phyloP scores from a whole-genome alignment of 208 protist genomes.

The Leishmania martiniquensis region DNA sequence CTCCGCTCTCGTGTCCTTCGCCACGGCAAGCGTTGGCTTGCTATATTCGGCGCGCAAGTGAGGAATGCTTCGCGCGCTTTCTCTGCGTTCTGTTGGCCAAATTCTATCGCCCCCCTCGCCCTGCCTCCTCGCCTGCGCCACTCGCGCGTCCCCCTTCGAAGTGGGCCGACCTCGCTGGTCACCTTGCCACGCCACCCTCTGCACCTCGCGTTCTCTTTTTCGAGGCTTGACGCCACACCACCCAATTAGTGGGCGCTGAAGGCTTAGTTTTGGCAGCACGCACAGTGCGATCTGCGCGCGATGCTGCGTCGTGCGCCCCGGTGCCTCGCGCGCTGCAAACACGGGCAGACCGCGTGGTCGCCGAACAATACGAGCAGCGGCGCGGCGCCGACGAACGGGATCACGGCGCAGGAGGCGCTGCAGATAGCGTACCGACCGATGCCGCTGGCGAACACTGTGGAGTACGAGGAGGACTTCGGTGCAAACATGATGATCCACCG shows the following conservation, averaged over 20 bases:
- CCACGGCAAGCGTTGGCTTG: neutral
- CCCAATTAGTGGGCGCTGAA: neutral
- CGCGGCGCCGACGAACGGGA: constrained; percentile 63
- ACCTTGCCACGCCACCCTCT: neutral
- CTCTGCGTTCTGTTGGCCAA: neutral
- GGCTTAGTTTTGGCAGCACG: neutral
- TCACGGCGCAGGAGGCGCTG: constrained; percentile 80
- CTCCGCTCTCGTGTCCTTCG: neutral
- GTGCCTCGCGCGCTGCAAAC: constrained; percentile 51
- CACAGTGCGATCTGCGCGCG: neutral
- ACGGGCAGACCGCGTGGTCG: constrained; percentile 78
- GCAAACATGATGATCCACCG: constrained; percentile 87
- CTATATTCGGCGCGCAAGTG: neutral
- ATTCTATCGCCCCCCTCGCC: neutral
- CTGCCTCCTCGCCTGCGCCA: neutral
- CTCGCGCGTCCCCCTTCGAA: neutral
- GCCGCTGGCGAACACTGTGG: constrained; percentile 73
- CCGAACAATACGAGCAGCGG: constrained; percentile 66
- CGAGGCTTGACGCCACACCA: too few species aligned
- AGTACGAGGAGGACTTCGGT: constrained; percentile 91
- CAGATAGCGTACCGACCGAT: constrained; percentile 87
- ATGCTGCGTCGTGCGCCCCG: constrained; percentile 32
- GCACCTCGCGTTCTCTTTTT: neutral
- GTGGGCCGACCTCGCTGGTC: neutral
- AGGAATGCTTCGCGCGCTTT: neutral